Conservation (phyloP, 768 basidiomycete species). For the Chlorophyllum brunneum region DNA sequence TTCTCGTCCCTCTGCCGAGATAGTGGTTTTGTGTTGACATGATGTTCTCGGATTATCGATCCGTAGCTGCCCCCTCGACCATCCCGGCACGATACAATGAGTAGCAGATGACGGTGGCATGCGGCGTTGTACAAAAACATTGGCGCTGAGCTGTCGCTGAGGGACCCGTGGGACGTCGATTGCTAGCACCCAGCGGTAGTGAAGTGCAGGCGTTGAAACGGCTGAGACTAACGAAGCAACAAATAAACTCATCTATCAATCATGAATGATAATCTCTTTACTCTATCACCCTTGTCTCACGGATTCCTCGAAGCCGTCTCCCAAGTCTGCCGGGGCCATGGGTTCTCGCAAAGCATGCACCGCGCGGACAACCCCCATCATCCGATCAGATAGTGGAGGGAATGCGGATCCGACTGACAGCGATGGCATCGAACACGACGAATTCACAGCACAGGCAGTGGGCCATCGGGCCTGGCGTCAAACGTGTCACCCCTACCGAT, state of each 20-base stretch:
- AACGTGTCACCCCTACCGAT: background rate
- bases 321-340: constrained; percentile 9
- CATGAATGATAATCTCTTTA: background rate
- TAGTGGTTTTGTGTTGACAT: no score
- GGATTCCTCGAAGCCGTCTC: constrained; percentile 20
- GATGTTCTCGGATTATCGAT: no score
- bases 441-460: background rate
- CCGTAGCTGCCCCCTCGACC: no score
- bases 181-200: no score
- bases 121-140: no score
- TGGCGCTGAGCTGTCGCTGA: no score
- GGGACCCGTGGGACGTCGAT: no score
- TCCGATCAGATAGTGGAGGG: constrained; percentile 28
- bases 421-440: constrained; percentile 11
- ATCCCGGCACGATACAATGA: no score
- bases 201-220: no score
- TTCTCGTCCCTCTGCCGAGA: no score
- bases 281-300: constrained; percentile 13
- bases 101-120: no score
- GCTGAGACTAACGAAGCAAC: background rate
- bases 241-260: background rate
- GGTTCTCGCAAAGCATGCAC: constrained; percentile 19
- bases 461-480: background rate
- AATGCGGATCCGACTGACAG: constrained; percentile 22
- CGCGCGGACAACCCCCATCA: constrained; percentile 21